phyloP scores from a whole-genome alignment of 1,284 basidiomycete species.

The Leucoagaricus sp. region DNA sequence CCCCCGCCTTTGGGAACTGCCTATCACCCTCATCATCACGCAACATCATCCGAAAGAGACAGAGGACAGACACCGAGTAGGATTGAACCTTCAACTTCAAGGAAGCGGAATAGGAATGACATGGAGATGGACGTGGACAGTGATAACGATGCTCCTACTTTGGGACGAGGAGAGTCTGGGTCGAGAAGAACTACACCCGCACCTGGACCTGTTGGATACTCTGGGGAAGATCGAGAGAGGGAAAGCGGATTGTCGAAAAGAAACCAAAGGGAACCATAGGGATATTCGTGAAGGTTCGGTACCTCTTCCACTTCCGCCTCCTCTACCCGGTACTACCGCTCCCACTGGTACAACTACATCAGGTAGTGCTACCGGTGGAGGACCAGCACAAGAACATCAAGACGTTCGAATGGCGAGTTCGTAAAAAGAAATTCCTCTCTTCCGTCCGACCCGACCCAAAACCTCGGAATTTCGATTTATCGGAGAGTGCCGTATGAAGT shows the following conservation, averaged over 20 bases:
- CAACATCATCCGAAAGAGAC: constrained; percentile 30
- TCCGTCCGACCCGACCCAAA: not conserved
- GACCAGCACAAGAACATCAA: constrained; percentile 11
- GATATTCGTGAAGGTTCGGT: constrained; percentile 41
- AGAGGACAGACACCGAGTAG: constrained; percentile 26
- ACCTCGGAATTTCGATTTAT: too few relatives aligned
- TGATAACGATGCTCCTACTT: constrained; percentile 39
- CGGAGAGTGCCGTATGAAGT: too few relatives aligned
- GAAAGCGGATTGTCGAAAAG: constrained; percentile 56
- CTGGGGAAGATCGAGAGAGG: constrained; percentile 6
- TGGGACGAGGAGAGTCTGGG: constrained; percentile 18
- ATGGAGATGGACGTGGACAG: constrained; percentile 57
- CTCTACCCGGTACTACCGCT: too few relatives aligned
- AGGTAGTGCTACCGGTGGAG: too few relatives aligned
- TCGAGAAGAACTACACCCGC: constrained; percentile 5
- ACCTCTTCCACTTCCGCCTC: not conserved
- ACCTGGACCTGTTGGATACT: constrained; percentile 8
- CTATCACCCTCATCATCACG: not conserved
- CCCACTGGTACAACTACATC: not conserved
- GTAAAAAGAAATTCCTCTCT: not conserved
- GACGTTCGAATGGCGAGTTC: constrained; percentile 1
- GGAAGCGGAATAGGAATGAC: constrained; percentile 59
- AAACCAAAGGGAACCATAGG: constrained; percentile 48
- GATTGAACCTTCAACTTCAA: constrained; percentile 42
- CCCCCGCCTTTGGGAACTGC: constrained; percentile 6